A percentile compares a stretch with the other conserved stretches of the same genome.
Conservation (phyloP, 2,329 filamentous ascomycete species). For the Phialemoniopsis sp. region DNA sequence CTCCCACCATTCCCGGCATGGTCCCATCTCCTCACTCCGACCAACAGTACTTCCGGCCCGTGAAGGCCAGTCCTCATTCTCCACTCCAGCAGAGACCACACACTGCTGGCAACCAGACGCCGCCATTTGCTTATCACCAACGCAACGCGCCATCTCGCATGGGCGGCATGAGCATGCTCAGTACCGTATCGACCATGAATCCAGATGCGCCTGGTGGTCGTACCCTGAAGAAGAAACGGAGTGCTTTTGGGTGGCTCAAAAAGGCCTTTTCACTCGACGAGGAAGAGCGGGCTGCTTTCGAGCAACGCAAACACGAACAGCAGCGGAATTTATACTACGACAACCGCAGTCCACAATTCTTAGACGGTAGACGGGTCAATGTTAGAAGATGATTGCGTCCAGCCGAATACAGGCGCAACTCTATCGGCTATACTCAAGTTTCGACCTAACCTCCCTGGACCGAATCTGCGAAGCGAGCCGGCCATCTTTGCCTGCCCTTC, state of each 20-base stretch:
- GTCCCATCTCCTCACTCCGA: conserved; percentile 48
- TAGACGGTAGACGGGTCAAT: conserved; percentile 53
- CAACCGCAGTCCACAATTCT: conserved; percentile 43
- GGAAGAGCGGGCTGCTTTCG: conserved; percentile 56
- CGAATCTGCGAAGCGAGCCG: too few species aligned
- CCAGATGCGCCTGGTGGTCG: conserved; percentile 30
- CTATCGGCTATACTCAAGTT: too few species aligned
- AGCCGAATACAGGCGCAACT: too few species aligned
- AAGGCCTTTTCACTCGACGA: conserved; percentile 64
- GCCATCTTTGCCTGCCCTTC: too few species aligned
- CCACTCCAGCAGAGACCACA: conserved; percentile 57
- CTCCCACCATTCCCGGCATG: conserved; percentile 29
- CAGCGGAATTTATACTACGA: conserved; percentile 44
- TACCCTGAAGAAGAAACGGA: conserved; percentile 60
- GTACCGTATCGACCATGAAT: conserved; percentile 45
- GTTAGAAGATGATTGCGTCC: conserved; percentile 22
- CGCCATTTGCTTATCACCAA: conserved; percentile 29
- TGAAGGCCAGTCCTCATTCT: conserved; percentile 59
- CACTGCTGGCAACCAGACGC: conserved; percentile 39
- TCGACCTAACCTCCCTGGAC: too few species aligned
- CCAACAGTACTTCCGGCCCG: conserved; percentile 56
- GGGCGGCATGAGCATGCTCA: conserved; percentile 52
- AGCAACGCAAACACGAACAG: conserved; percentile 46
- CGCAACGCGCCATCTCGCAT: conserved; percentile 49
- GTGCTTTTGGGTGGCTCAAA: conserved; percentile 64